Base-by-base conservation (phyloP, 2,329 filamentous ascomycete genomes). In the Aphanoascus verrucosus region DNA sequence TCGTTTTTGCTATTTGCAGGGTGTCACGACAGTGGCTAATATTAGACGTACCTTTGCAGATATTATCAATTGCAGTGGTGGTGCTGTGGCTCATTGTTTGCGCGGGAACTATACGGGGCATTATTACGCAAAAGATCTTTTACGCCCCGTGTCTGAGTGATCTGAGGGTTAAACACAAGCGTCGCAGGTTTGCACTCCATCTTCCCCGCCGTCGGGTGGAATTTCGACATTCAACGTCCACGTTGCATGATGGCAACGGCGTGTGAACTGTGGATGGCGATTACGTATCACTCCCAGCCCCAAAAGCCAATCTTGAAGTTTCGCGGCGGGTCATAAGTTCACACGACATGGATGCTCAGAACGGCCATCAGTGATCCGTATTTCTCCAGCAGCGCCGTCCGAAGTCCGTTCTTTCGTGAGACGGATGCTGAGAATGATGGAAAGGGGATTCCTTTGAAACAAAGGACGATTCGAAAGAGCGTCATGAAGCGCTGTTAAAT, bases 1-100 rank as follows among this genome's bases (percentile, higher is more conserved):
- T 32, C 54, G 9, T 20, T 7, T 31, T 2, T 28, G 17, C 34
- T 14, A 7, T 17, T 14, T 14, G 20, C 5, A 54, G 40, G 50
- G 34, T 56, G 28, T 42, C 14, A 46, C 14, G 12, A 40, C 41
- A 37, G 40, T 54, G 37, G 46, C 17, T 34, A 28, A 7, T 12
- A 40, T 14, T 42, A 12, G 11, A 15, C 32, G 12, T 49, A 32
- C 48, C 17, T 28, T 44, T 28, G 5, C 55, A 72, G 63, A 74
- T 80, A 17, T 71, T 81, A 40, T 73, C 74, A 1, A 61, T 76
- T 7, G 66, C 67, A 6, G 78, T 82, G 0, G 72, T 77, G 5
- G 40, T 78, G 5, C 65, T 82, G 1, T 83, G 79, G 80, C 70
- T 77, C 15, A 69, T 81, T 2, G 75, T 82, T 1, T 73, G 74